Evolutionary conservation across 2,329 filamentous ascomycete genomes (phyloP), one percentile per base, ranked within the genome.

Genomic region (Sporothrix variecibatus): DNA sequence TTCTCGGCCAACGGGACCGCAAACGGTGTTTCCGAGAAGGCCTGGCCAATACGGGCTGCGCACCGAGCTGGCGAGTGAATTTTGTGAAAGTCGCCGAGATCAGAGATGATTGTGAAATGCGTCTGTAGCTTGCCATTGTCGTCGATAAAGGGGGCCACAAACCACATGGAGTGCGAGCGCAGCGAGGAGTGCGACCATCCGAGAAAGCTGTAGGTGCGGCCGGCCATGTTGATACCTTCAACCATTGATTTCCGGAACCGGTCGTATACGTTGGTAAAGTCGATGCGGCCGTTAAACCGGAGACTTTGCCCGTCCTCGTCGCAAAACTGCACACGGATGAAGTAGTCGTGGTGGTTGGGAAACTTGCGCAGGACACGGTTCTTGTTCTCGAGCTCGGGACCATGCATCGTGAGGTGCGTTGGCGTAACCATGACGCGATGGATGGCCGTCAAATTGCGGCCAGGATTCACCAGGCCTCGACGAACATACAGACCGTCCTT

Each of bases 141-240:
- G 2, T 81, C 82, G 1, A 83, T 15, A 69, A 89, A 89, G 0
- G 84, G 81, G 0, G 87, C 85, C 56, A 83, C 83, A 74, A 89
- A 87, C 93, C 92, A 94, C 49, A 88, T 90, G 0, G 91, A 90
- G 74, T 94, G 92, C 0, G 89, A 86, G 15, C 93, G 86, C 3
- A 95, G 85, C 0, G 93, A 94, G 0, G 93, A 95, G 80, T 95
- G 91, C 0, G 92, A 94, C 80, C 94, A 95, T 0, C 93, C 93
- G 0, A 95, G 84, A 78, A 95, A 95, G 0, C 82, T 81, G 78
- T 90, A 94, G 0, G 81, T 79, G 15, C 90, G 85, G 0, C 90
- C 92, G 2, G 87, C 92, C 72, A 95, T 88, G 0, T 82, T 78
- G 38, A 97, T 88, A 0, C 90, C 90, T 0, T 84, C 78, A 2